Evolutionary conservation across 192 early-diverging fungal species (phyloP).

Genomic region (Linnemannia hyalina): DNA sequence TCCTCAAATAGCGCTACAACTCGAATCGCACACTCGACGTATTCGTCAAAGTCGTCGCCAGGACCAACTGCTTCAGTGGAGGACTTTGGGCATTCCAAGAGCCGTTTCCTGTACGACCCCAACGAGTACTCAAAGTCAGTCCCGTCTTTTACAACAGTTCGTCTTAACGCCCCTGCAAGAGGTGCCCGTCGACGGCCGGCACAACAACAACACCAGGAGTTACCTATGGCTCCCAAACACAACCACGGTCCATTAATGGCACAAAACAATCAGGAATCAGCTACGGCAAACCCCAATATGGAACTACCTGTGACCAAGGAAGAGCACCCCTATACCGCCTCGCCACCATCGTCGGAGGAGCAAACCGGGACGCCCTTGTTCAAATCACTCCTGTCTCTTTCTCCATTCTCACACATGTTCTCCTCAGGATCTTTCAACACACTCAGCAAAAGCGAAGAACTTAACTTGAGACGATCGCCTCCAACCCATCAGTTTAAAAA

Average conservation of each 20-base stretch:
- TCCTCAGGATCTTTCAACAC: conserved; percentile 5
- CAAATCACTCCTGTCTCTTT: conserved; percentile 34
- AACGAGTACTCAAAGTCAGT: conserved; percentile 45
- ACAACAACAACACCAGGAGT: too few species aligned
- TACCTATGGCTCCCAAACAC: too few species aligned
- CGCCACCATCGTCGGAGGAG: conserved; percentile 3
- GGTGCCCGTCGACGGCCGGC: neutral
- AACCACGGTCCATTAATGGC: too few species aligned
- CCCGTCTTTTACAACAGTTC: conserved; percentile 30
- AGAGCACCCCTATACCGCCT: neutral
- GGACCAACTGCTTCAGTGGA: conserved; percentile 17
- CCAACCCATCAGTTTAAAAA: conserved; percentile 4
- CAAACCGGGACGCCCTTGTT: conserved; percentile 36
- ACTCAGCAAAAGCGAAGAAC: conserved; percentile 1
- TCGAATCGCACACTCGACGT: neutral
- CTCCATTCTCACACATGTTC: conserved; percentile 49
- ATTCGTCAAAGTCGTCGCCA: conserved; percentile 14
- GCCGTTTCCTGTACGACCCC: conserved; percentile 29
- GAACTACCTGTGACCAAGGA: neutral
- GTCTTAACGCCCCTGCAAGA: conserved; percentile 13
- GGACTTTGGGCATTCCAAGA: conserved; percentile 27
- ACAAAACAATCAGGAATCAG: too few species aligned
- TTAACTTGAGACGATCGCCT: neutral
- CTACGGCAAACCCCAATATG: too few species aligned
- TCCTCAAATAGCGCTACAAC: neutral